A percentile compares a stretch with the other conserved stretches of the same genome.
Conservation (phyloP, 768 basidiomycete species). For the Obba rivulosa region DNA sequence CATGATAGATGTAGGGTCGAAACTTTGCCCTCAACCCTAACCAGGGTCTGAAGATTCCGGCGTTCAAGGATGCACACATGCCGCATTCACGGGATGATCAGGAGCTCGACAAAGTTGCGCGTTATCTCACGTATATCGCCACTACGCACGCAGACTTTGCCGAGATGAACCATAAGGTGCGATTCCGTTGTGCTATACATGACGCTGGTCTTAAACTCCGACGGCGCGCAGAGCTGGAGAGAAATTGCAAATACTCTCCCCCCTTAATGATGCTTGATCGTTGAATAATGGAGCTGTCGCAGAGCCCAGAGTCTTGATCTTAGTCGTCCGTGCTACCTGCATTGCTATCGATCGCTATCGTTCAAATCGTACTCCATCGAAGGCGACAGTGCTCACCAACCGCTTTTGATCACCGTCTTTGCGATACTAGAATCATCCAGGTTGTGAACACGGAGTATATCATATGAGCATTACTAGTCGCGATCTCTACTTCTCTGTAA, state of each 20-base stretch:
- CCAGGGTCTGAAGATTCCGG: slow-evolving; percentile 77
- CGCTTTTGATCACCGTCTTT: no score
- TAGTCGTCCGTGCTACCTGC: neutral
- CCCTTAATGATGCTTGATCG: neutral
- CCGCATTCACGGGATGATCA: slow-evolving; percentile 56
- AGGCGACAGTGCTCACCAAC: no score
- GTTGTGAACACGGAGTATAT: no score
- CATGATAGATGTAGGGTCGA: slow-evolving; percentile 43
- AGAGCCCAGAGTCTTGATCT: no score
- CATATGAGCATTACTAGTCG: no score
- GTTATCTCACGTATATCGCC: slow-evolving; percentile 64
- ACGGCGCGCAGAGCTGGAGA: slow-evolving; percentile 45
- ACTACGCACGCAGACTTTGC: slow-evolving; percentile 51
- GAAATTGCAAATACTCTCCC: slow-evolving; percentile 38
- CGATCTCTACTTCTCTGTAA: no score
- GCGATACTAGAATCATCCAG: no score
- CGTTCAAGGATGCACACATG: slow-evolving; percentile 78
- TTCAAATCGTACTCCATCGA: no score
- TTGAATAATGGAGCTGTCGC: neutral
- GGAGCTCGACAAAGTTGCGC: slow-evolving; percentile 60
- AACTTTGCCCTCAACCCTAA: slow-evolving; percentile 87
- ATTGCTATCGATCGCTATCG: neutral
- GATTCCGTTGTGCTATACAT: slow-evolving; percentile 5
- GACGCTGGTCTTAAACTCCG: no score
- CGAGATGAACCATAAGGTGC: slow-evolving; percentile 61